These are phyloP conservation scores for Linum usitatissimum DNA, from an alignment of 345 rosid genomes.

Conservation along the genomic window DNA sequence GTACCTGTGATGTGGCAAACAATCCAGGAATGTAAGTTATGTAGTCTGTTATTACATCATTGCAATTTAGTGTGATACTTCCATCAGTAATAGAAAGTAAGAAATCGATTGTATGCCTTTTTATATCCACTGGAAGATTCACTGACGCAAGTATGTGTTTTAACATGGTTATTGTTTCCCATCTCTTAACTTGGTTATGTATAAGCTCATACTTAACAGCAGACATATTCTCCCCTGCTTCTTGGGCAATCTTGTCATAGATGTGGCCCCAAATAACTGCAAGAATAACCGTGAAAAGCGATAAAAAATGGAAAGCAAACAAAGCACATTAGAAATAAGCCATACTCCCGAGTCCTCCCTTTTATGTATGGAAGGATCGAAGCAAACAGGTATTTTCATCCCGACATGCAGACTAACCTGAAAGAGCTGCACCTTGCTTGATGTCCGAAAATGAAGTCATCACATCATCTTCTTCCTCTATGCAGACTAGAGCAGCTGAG, in stretches of 20 bases:
- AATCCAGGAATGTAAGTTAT: conserved; percentile 44
- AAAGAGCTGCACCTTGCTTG: conserved; percentile 67
- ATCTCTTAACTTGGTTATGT: conserved; percentile 44
- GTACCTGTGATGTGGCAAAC: conserved; percentile 62
- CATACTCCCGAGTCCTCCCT: neutral
- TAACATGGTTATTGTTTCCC: conserved; percentile 75
- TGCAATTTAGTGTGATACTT: conserved; percentile 22
- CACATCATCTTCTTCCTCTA: conserved; percentile 50
- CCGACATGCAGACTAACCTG: conserved; percentile 37
- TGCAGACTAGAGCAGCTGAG: conserved; percentile 1
- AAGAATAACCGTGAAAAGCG: conserved; percentile 16
- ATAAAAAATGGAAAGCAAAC: neutral
- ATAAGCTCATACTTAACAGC: conserved; percentile 41
- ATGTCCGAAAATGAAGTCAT: conserved; percentile 33
- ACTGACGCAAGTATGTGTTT: conserved; percentile 47
- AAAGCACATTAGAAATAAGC: neutral
- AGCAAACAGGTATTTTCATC: neutral
- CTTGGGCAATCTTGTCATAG: conserved; percentile 35
- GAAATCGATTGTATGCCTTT: conserved; percentile 51
- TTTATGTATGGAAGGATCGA: no score
- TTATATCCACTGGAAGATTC: conserved; percentile 56
- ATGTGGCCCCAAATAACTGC: conserved; percentile 61
- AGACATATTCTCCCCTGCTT: conserved; percentile 34
- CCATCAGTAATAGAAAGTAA: conserved; percentile 49
- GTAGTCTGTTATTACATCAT: conserved; percentile 34